Conservation (phyloP, 2,329 filamentous ascomycete genomes). For the Chaetothyriales sp. region DNA sequence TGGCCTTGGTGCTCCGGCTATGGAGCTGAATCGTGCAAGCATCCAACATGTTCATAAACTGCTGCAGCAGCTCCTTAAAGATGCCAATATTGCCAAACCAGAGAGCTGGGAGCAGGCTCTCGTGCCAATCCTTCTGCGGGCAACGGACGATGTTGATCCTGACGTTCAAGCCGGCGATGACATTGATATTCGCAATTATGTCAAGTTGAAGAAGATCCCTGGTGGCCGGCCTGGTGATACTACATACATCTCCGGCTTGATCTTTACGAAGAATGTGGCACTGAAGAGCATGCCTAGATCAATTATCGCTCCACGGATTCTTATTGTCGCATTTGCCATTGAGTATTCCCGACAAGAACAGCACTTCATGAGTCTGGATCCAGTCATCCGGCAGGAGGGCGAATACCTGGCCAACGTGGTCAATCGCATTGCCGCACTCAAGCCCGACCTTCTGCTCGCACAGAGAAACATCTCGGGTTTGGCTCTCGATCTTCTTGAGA, state of each 20-base stretch:
- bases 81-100: constrained; percentile 56
- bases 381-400: constrained; percentile 89
- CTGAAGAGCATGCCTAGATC: constrained; percentile 89
- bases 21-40: constrained; percentile 77
- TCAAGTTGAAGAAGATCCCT: constrained; percentile 92
- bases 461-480: constrained; percentile 86
- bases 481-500: constrained; percentile 72
- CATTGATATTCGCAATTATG: constrained; percentile 94
- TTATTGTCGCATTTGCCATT: constrained; percentile 87
- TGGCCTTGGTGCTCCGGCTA: constrained; percentile 54
- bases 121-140: constrained; percentile 75
- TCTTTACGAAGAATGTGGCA: constrained; percentile 94
- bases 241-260: constrained; percentile 87
- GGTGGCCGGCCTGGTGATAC: constrained; percentile 83
- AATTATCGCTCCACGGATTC: constrained; percentile 68
- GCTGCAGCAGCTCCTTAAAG: constrained; percentile 65
- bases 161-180: constrained; percentile 81
- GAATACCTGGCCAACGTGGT: constrained; percentile 88
- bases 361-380: constrained; percentile 96
- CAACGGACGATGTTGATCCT: constrained; percentile 86
- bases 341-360: constrained; percentile 87
- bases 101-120: constrained; percentile 78
- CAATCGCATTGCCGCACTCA: constrained; percentile 71
- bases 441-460: constrained; percentile 75
- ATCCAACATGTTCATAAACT: constrained; percentile 76